Percentiles rank a stretch among this genome's conserved stretches.
Evolutionary conservation across 2,329 filamentous ascomycete species (phyloP).

Genomic region (Xylaria sp.): DNA sequence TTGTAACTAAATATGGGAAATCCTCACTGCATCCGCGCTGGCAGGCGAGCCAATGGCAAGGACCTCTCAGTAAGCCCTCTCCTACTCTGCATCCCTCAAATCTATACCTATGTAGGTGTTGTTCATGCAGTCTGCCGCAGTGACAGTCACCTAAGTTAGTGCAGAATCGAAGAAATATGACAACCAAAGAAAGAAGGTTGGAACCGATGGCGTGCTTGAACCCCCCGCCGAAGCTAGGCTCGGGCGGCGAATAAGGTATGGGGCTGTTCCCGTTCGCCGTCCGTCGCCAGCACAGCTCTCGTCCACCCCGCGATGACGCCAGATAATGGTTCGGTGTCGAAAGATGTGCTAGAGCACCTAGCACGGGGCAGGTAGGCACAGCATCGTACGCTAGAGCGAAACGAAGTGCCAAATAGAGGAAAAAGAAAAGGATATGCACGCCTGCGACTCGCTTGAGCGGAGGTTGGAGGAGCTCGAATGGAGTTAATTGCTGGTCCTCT

Average conservation of each 20-base stretch:
- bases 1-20: slow-evolving; percentile 10
- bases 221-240: slow-evolving; percentile 29
- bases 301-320: slow-evolving; percentile 37
- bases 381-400: not conserved
- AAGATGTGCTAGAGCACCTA: slow-evolving; percentile 10
- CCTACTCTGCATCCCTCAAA: not conserved
- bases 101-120: not conserved
- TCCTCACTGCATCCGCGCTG: not conserved
- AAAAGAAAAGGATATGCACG: not conserved
- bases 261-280: not conserved
- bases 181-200: slow-evolving; percentile 33
- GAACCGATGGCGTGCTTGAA: slow-evolving; percentile 38
- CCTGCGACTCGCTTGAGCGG: slow-evolving; percentile 10
- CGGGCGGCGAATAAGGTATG: slow-evolving; percentile 18
- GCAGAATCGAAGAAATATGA: not conserved
- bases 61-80: not conserved
- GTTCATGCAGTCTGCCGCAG: not conserved
- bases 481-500: not conserved
- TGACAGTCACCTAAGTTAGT: not conserved
- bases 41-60: not conserved
- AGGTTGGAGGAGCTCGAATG: not conserved
- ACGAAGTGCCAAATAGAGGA: not conserved
- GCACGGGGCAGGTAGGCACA: not conserved
- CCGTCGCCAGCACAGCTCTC: not conserved
- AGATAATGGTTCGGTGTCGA: slow-evolving; percentile 33